Conservation (phyloP, 73 alveolate species). For the Paramecium sexaurelia region DNA sequence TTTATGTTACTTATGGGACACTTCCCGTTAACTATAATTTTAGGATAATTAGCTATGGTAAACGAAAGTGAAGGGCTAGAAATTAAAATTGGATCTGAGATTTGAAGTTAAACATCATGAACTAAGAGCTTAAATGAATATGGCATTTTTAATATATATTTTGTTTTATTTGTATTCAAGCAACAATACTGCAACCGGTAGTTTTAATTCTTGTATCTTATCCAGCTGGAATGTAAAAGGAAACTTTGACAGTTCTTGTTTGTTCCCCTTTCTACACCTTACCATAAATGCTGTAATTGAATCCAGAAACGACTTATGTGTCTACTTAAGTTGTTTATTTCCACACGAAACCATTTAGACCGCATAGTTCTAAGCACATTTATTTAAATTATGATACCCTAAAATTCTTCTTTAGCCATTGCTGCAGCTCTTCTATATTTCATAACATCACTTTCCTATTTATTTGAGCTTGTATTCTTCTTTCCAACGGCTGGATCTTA, state of each 20-base stretch:
- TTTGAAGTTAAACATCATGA: background rate
- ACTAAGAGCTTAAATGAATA: slow-evolving; percentile 45
- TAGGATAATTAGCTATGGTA: slow-evolving; percentile 21
- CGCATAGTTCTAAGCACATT: background rate
- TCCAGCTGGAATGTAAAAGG: background rate
- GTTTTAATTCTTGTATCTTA: background rate
- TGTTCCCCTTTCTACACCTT: background rate
- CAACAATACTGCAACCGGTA: background rate
- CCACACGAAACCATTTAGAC: background rate
- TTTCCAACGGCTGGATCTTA: background rate
- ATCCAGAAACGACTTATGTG: background rate
- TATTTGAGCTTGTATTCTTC: background rate
- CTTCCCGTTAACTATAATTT: slow-evolving; percentile 1
- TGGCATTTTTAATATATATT: slow-evolving; percentile 22
- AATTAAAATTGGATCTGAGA: background rate
- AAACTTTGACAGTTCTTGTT: background rate
- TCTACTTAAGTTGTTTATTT: background rate
- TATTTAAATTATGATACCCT: background rate
- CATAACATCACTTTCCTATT: background rate
- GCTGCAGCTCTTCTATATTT: slow-evolving; percentile 6
- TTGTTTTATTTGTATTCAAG: background rate
- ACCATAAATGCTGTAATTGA: background rate
- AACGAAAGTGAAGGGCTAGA: background rate
- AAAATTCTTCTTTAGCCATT: background rate
- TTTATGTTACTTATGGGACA: background rate